phyloP scores from a whole-genome alignment of 148 eudicot genomes.

The Suaeda aralocaspica region DNA sequence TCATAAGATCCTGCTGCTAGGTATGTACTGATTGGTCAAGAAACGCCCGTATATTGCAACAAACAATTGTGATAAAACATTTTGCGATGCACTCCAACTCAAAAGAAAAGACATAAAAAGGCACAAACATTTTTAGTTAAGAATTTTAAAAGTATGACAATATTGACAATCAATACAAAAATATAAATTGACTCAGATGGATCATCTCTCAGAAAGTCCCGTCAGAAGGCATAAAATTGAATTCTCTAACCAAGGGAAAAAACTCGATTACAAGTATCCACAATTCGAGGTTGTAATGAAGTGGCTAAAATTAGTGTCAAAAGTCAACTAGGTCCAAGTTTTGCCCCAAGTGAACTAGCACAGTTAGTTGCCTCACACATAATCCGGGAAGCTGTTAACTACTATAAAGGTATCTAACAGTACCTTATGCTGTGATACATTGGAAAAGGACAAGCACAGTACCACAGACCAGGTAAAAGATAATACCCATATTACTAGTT shows the following conservation, averaged over 20 bases:
- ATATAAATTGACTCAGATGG: not conserved
- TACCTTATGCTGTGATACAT: not conserved
- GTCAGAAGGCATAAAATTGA: not conserved
- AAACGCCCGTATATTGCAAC: conserved; percentile 20
- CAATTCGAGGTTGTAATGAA: not conserved
- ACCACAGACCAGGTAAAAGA: not conserved
- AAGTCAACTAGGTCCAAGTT: not conserved
- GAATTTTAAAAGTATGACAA: not conserved
- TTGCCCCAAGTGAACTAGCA: not conserved
- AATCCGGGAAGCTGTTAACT: not conserved
- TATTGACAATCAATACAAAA: not conserved
- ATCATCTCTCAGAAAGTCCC: not conserved
- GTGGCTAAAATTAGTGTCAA: not conserved
- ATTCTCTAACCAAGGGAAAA: not conserved
- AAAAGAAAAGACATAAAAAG: not conserved
- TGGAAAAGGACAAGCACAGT: not conserved
- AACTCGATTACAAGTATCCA: not conserved
- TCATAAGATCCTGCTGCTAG: conserved; percentile 92
- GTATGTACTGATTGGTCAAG: conserved; percentile 71
- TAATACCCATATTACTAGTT: not conserved
- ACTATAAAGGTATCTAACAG: not conserved
- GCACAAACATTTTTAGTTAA: not conserved
- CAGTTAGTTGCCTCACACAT: not conserved
- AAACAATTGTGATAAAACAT: not conserved
- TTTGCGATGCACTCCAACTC: not conserved